Conservation (phyloP, 2,329 filamentous ascomycete species). For the Dendryphion nanum region DNA sequence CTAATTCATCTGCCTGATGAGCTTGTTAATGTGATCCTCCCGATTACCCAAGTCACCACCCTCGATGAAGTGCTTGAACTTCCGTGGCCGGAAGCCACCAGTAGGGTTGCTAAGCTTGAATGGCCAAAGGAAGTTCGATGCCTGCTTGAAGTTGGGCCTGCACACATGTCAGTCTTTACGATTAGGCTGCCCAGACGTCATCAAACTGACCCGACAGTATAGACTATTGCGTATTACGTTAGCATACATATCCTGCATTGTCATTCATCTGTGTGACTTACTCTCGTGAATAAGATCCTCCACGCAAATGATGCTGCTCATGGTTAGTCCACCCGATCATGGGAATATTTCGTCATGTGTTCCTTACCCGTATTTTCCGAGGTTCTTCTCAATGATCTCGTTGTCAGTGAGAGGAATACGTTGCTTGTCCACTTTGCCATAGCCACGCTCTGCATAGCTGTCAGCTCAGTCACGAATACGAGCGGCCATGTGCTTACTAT, state of each 20-base stretch:
- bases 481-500: constrained; percentile 82
- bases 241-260: constrained; percentile 2
- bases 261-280: constrained; percentile 37
- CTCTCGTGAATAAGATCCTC: constrained; percentile 99
- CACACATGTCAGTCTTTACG: constrained; percentile 21
- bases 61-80: constrained; percentile 99
- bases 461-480: constrained; percentile 50
- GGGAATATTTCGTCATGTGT: neutral
- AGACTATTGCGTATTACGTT: constrained; percentile 13
- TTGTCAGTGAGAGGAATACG: constrained; percentile 96
- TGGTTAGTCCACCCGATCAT: too few relatives aligned
- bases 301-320: constrained; percentile 96
- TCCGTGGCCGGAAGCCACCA: constrained; percentile 91
- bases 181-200: neutral
- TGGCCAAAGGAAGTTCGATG: constrained; percentile 98
- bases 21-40: constrained; percentile 94
- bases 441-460: constrained; percentile 63
- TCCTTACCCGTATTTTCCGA: constrained; percentile 78
- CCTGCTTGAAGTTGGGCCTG: constrained; percentile 97
- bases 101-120: constrained; percentile 99
- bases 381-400: constrained; percentile 91
- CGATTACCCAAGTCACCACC: constrained; percentile 98
- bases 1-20: constrained; percentile 99
- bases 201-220: constrained; percentile 15
- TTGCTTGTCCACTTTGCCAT: constrained; percentile 99